Conservation (phyloP, 331 rosid genomes). For the Spiraea crenata region DNA sequence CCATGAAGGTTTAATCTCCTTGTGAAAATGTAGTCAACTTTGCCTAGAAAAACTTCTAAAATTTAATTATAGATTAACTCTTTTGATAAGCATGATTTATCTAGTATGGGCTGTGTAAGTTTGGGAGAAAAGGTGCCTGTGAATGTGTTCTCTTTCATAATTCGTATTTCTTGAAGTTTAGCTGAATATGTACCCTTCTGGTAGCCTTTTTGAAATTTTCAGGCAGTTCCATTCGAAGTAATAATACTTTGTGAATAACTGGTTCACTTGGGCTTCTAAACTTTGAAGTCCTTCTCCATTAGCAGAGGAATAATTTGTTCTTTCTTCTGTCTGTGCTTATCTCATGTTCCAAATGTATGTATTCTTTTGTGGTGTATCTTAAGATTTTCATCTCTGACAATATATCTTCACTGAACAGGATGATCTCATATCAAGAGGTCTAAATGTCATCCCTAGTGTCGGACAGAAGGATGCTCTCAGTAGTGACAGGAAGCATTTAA, state of each 20-base stretch:
- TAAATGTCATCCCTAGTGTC: constrained; percentile 36
- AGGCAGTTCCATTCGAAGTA: background rate
- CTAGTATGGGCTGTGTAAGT: background rate
- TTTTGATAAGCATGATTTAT: background rate
- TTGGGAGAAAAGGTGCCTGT: too few species aligned
- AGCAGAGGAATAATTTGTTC: background rate
- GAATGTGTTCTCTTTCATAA: background rate
- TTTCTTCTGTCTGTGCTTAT: constrained; percentile 8
- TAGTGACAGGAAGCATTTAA: constrained; percentile 47
- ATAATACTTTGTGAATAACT: background rate
- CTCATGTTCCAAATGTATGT: constrained; percentile 12
- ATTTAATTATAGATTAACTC: background rate
- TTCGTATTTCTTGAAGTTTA: background rate
- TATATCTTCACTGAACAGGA: constrained; percentile 48
- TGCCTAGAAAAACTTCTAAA: background rate
- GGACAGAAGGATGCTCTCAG: constrained; percentile 42
- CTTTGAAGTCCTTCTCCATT: background rate
- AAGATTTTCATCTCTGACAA: constrained; percentile 28
- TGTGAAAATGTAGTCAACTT: background rate
- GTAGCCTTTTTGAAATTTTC: background rate
- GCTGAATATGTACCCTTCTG: background rate
- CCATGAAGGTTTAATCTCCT: too few species aligned
- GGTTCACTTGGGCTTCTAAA: background rate
- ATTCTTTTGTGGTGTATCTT: constrained; percentile 18
- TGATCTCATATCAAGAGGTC: constrained; percentile 36